Evolutionary conservation across 2,329 filamentous ascomycete genomes (phyloP).

Genomic region (Kalmusia sp.): DNA sequence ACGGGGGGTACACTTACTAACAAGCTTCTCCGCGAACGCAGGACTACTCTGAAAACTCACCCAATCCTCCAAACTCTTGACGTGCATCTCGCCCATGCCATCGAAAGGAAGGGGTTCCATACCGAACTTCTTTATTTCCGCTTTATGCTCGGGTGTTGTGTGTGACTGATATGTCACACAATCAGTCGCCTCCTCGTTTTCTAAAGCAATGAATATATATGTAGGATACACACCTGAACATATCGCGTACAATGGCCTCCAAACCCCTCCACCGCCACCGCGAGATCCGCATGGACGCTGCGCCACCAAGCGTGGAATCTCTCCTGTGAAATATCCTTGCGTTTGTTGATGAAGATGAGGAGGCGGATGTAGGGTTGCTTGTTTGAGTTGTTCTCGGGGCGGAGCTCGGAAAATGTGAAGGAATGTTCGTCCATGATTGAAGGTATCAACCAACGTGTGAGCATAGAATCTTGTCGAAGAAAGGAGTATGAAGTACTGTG

Average conservation of each 20-base stretch:
- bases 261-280: slow-evolving; percentile 13
- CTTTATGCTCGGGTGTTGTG: slow-evolving; percentile 14
- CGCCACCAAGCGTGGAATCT: slow-evolving; percentile 20
- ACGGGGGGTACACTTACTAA: neutral
- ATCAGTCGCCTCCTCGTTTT: neutral
- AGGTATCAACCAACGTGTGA: no score
- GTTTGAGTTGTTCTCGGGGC: slow-evolving; percentile 13
- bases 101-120: slow-evolving; percentile 20
- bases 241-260: slow-evolving; percentile 18
- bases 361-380: slow-evolving; percentile 23
- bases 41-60: slow-evolving; percentile 16
- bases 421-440: slow-evolving; percentile 14
- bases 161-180: slow-evolving; percentile 4
- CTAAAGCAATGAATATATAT: no score
- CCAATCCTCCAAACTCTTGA: slow-evolving; percentile 24
- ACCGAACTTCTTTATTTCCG: slow-evolving; percentile 9
- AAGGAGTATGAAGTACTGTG: neutral
- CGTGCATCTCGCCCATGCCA: slow-evolving; percentile 23
- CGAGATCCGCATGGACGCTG: slow-evolving; percentile 24
- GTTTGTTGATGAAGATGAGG: slow-evolving; percentile 23
- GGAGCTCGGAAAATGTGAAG: slow-evolving; percentile 17
- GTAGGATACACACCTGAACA: slow-evolving; percentile 16
- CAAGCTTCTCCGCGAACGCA: slow-evolving; percentile 16
- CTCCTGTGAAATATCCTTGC: slow-evolving; percentile 17
- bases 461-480: no score